Percentiles rank a stretch among this genome's conserved stretches.
Evolutionary conservation across 495 filamentous ascomycete genomes (phyloP).

Genomic region (Podospora didyma): DNA sequence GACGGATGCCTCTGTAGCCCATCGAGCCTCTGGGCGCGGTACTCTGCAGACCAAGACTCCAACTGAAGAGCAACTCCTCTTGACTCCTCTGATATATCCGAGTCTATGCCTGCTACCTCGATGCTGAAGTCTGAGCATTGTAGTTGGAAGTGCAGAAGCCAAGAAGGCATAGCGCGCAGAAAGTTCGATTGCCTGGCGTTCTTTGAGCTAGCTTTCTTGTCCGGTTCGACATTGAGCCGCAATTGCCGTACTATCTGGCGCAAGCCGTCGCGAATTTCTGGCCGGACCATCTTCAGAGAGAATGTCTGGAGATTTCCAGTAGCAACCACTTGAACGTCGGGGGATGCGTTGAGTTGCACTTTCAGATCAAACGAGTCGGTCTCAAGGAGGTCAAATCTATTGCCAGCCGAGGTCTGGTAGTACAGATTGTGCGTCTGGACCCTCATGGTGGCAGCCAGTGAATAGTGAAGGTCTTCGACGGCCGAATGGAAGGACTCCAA

Average conservation of each 20-base stretch:
- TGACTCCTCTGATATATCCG: conserved; percentile 69
- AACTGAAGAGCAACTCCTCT: conserved; percentile 81
- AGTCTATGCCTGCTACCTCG: conserved; percentile 86
- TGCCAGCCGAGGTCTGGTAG: conserved; percentile 81
- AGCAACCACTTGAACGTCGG: conserved; percentile 77
- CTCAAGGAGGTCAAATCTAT: conserved; percentile 77
- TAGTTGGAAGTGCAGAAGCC: conserved; percentile 80
- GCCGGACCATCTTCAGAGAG: conserved; percentile 81
- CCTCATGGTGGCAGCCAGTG: conserved; percentile 73
- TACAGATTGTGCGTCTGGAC: conserved; percentile 88
- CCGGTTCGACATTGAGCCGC: conserved; percentile 54
- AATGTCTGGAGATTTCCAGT: conserved; percentile 81
- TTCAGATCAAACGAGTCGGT: conserved; percentile 86
- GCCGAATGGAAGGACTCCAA: conserved; percentile 90
- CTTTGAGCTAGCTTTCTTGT: conserved; percentile 51
- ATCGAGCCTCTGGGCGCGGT: conserved; percentile 74
- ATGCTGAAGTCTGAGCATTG: conserved; percentile 85
- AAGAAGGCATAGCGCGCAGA: conserved; percentile 71
- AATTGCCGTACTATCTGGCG: conserved; percentile 86
- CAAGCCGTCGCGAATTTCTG: conserved; percentile 87
- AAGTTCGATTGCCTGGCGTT: conserved; percentile 55
- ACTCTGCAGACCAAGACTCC: conserved; percentile 88
- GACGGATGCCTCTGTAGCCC: conserved; percentile 43
- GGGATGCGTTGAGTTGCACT: conserved; percentile 75
- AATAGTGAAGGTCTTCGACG: conserved; percentile 81